phyloP scores from a whole-genome alignment of 225 moss, liverwort and hornwort genomes.

The Bryoerythrophyllum caledonicum region DNA sequence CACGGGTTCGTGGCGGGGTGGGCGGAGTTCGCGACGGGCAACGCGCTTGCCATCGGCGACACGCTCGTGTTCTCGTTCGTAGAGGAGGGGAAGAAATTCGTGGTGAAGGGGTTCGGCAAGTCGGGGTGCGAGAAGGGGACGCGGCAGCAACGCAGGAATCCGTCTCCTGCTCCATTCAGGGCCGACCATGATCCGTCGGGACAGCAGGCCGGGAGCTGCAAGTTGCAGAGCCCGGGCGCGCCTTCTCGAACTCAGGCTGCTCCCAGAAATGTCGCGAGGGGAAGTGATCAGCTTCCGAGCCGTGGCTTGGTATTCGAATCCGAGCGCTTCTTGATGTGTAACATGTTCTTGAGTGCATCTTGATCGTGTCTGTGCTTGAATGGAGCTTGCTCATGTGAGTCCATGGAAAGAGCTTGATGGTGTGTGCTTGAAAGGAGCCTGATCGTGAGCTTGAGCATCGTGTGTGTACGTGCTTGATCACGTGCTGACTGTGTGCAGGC shows the following conservation, averaged over 20 bases:
- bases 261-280: no score
- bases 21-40: constrained; percentile 18
- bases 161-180: background rate
- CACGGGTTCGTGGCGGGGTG: constrained; percentile 13
- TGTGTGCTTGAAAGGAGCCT: no score
- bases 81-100: constrained; percentile 1
- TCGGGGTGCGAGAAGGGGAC: constrained; percentile 10
- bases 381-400: background rate
- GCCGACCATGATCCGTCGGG: background rate
- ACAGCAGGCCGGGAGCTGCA: background rate
- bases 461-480: no score
- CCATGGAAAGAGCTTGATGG: background rate
- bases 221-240: background rate
- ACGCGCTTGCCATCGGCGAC: constrained; percentile 17
- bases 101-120: constrained; percentile 6
- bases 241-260: no score
- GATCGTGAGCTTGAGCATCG: no score
- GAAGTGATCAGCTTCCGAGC: no score
- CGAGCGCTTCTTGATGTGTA: no score
- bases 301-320: no score
- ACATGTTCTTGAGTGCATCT: background rate
- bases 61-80: constrained; percentile 19
- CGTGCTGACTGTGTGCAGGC: background rate
- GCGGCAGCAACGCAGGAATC: no score
- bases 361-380: background rate